phyloP scores from a whole-genome alignment of 1,284 basidiomycete genomes.

The Ustilago cynodontis region DNA sequence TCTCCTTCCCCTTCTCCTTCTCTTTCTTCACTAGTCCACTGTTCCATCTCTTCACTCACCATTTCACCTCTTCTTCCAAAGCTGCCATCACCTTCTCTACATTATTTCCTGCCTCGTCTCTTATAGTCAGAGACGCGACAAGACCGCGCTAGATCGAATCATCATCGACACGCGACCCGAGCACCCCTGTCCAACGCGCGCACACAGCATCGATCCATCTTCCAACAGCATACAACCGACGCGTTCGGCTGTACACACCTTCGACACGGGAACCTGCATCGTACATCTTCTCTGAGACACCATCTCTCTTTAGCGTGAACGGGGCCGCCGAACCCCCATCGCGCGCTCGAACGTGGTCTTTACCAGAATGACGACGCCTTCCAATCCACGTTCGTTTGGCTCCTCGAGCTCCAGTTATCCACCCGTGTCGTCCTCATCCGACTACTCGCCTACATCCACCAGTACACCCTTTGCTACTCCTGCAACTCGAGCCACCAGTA shows the following conservation, averaged over 20 bases:
- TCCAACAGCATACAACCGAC: constrained; percentile 26
- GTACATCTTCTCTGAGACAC: not conserved
- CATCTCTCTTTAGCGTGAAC: constrained; percentile 15
- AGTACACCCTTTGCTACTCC: constrained; percentile 52
- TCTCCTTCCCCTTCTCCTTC: too few relatives aligned
- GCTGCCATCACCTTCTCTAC: not conserved
- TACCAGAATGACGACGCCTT: constrained; percentile 49
- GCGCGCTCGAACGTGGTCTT: constrained; percentile 23
- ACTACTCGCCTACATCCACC: constrained; percentile 54
- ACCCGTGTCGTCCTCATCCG: constrained; percentile 42
- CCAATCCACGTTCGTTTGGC: constrained; percentile 41
- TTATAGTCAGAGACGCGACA: not conserved
- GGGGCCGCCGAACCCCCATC: constrained; percentile 12
- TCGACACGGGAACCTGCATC: not conserved
- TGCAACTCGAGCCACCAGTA: constrained; percentile 45
- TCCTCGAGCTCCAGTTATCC: constrained; percentile 28
- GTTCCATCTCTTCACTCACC: not conserved
- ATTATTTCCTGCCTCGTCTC: not conserved
- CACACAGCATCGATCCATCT: not conserved
- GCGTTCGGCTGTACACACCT: not conserved
- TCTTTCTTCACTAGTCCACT: constrained; percentile 5
- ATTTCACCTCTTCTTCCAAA: not conserved
- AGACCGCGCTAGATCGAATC: not conserved
- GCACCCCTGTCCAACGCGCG: constrained; percentile 6
- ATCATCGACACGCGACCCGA: constrained; percentile 18